Percentiles rank a stretch among this genome's conserved stretches.
These are phyloP conservation scores for Chlorokybus atmophyticus DNA, from an alignment of 139 green algal genomes.

Conservation along the genomic window DNA sequence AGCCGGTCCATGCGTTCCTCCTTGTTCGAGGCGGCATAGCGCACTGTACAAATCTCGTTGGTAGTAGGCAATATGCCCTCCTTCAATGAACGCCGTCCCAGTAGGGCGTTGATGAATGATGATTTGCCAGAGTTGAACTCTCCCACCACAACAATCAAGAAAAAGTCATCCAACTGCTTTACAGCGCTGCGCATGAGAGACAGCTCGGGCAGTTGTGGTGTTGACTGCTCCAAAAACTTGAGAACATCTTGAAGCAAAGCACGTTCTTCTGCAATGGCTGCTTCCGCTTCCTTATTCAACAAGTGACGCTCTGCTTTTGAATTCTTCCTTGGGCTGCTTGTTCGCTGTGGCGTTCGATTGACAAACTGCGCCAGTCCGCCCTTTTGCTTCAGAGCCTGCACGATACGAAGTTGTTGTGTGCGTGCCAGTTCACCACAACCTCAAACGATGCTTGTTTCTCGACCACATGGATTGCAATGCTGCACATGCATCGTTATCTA, in stretches of 20 bases:
- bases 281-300: neutral
- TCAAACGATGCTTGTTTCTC: too few relatives aligned
- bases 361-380: too few relatives aligned
- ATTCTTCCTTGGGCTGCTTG: neutral
- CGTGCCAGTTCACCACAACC: too few relatives aligned
- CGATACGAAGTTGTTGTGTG: too few relatives aligned
- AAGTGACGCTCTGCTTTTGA: neutral
- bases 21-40: slow-evolving; percentile 35
- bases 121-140: slow-evolving; percentile 91
- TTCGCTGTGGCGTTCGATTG: too few relatives aligned
- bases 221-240: neutral
- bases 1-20: neutral
- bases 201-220: slow-evolving; percentile 22
- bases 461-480: too few relatives aligned
- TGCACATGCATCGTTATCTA: too few relatives aligned
- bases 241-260: neutral
- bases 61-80: slow-evolving; percentile 94
- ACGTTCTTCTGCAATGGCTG: neutral
- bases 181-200: slow-evolving; percentile 25
- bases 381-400: too few relatives aligned
- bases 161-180: slow-evolving; percentile 74
- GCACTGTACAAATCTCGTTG: slow-evolving; percentile 94
- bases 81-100: slow-evolving; percentile 61
- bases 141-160: slow-evolving; percentile 71
- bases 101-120: slow-evolving; percentile 82